phyloP scores from a whole-genome alignment of 768 basidiomycete species.

The Galerina sulciceps region DNA sequence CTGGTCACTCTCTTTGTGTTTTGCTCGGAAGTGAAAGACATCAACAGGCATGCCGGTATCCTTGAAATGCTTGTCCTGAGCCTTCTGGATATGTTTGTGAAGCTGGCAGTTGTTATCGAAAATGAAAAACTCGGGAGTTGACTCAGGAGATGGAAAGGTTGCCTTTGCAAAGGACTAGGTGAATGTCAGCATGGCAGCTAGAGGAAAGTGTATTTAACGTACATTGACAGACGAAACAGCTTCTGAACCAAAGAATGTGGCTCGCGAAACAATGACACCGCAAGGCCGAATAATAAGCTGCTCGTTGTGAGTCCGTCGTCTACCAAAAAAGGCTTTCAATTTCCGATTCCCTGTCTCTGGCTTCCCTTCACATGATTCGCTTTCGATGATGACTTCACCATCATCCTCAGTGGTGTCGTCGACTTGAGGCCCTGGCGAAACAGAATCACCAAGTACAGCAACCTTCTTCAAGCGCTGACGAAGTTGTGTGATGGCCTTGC shows the following conservation, averaged over 20 bases:
- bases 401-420: neutral
- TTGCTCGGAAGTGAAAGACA: constrained; percentile 31
- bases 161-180: constrained; percentile 21
- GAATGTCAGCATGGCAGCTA: neutral
- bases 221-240: constrained; percentile 23
- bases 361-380: constrained; percentile 8
- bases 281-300: constrained; percentile 28
- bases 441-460: neutral
- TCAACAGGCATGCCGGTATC: constrained; percentile 24
- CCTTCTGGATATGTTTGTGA: constrained; percentile 10
- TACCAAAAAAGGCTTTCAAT: constrained; percentile 28
- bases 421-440: neutral
- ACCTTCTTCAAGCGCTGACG: constrained; percentile 12
- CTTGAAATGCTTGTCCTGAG: constrained; percentile 19
- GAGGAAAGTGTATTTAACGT: constrained; percentile 3
- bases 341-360: constrained; percentile 21
- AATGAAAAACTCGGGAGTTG: constrained; percentile 22
- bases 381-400: constrained; percentile 4
- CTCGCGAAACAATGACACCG: constrained; percentile 29
- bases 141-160: constrained; percentile 20
- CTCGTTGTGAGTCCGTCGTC: constrained; percentile 34
- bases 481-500: constrained; percentile 30
- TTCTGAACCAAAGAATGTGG: constrained; percentile 33
- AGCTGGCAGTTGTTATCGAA: constrained; percentile 31
- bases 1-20: constrained; percentile 27